Conservation (phyloP, 2,329 filamentous ascomycete genomes). For the Arthrobotrys iridis region DNA sequence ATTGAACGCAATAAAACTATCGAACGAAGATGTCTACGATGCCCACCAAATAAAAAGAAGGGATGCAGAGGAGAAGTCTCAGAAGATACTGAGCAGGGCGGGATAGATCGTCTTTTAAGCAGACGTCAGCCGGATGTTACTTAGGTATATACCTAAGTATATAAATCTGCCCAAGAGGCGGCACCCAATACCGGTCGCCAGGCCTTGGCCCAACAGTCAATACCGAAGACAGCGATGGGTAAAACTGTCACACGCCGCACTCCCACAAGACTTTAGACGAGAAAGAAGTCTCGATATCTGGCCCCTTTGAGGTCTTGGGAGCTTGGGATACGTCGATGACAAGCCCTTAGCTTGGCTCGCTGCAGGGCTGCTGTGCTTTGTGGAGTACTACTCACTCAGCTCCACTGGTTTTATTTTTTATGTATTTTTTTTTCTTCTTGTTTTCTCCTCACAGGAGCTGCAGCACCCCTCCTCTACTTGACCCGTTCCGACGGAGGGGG, state of each 20-base stretch:
- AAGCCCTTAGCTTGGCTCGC: conserved; percentile 45
- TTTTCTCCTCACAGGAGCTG: conserved; percentile 31
- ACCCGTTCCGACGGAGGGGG: conserved; percentile 36
- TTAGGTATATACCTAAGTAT: neutral
- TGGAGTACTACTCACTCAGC: too few relatives aligned
- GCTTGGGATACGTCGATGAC: conserved; percentile 21
- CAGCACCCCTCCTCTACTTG: conserved; percentile 39
- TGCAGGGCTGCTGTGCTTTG: conserved; percentile 15
- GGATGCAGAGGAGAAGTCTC: neutral
- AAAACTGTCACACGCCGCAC: conserved; percentile 38
- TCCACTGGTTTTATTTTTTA: neutral
- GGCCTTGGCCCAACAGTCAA: neutral
- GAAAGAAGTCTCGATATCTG: conserved; percentile 29
- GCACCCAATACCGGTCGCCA: neutral
- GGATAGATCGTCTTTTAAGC: conserved; percentile 19
- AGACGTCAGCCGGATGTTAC: conserved; percentile 47
- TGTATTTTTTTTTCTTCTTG: too few relatives aligned
- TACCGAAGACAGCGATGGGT: conserved; percentile 2
- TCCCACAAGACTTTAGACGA: conserved; percentile 36
- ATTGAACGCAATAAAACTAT: neutral
- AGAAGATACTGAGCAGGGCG: neutral
- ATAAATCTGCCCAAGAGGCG: neutral
- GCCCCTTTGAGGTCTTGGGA: conserved; percentile 35
- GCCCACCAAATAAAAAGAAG: neutral
- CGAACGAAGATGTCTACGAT: neutral